phyloP scores from a whole-genome alignment of 108 stramenopile species.

The Cyclotella atomus region DNA sequence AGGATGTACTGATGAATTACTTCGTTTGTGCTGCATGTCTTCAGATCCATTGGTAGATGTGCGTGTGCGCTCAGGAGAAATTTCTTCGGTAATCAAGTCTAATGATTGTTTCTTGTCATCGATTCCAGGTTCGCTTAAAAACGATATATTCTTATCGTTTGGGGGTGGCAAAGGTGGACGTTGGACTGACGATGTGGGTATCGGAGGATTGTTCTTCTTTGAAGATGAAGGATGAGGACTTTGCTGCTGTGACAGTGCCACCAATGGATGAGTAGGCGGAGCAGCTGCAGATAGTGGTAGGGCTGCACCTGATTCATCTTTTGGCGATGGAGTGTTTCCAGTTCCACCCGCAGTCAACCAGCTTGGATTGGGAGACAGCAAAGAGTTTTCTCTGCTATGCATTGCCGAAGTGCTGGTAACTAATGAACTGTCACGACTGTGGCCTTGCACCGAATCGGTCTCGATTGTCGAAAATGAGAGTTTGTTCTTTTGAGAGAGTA shows the following conservation, averaged over 20 bases:
- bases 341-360: conserved; percentile 19
- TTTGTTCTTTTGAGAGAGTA: conserved; percentile 2
- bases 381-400: conserved; percentile 43
- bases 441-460: conserved; percentile 8
- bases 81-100: conserved; percentile 4
- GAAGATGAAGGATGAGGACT: conserved; percentile 10
- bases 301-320: conserved; percentile 4
- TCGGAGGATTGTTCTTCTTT: not conserved
- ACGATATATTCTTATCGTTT: not conserved
- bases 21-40: conserved; percentile 14
- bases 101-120: not conserved
- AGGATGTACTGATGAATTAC: conserved; percentile 11
- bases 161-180: not conserved
- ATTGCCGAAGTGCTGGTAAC: conserved; percentile 29
- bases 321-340: conserved; percentile 7
- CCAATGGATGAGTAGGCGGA: conserved; percentile 8
- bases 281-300: not conserved
- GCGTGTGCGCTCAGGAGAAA: not conserved
- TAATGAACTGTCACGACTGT: conserved; percentile 43
- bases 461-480: conserved; percentile 5
- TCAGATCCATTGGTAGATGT: not conserved
- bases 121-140: not conserved
- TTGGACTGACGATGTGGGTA: not conserved
- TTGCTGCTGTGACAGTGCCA: not conserved
- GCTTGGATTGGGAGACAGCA: conserved; percentile 11